phyloP scores from a whole-genome alignment of 2,329 filamentous ascomycete species.

The Pseudopyrenochaeta lycopersici region DNA sequence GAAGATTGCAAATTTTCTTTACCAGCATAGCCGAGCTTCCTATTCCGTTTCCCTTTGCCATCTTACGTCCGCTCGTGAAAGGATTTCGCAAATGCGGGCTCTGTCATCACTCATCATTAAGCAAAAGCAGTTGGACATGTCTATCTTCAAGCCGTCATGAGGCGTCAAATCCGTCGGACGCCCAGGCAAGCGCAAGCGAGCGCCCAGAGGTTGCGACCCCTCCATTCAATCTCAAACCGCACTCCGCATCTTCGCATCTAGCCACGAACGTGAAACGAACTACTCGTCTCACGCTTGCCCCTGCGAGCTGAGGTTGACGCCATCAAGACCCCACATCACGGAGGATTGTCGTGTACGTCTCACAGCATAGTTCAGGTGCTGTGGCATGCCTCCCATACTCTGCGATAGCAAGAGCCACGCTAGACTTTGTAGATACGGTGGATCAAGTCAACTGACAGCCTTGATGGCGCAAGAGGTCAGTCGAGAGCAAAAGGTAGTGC shows the following conservation, averaged over 20 bases:
- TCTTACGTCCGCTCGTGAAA: too few species aligned
- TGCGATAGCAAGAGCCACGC: neutral
- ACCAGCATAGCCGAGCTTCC: too few species aligned
- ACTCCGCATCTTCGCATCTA: slow-evolving; percentile 2
- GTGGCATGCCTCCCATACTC: neutral
- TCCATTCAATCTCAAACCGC: slow-evolving; percentile 14
- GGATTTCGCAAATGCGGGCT: too few species aligned
- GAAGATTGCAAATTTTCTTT: neutral
- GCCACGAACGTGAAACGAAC: slow-evolving; percentile 18
- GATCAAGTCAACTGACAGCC: neutral
- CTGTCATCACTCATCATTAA: slow-evolving; percentile 19
- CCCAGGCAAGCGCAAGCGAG: slow-evolving; percentile 16
- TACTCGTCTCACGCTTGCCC: slow-evolving; percentile 16
- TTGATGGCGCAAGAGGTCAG: neutral
- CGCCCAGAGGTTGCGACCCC: neutral
- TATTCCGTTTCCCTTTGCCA: too few species aligned
- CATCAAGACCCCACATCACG: slow-evolving; percentile 4
- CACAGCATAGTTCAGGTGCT: neutral
- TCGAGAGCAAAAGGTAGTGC: neutral
- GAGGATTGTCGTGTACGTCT: neutral
- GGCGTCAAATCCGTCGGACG: neutral
- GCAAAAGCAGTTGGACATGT: too few species aligned
- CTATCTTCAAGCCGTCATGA: neutral
- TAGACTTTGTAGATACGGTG: neutral
- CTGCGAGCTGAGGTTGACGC: slow-evolving; percentile 8